Evolutionary conservation across 116 monocot species (phyloP).

Genomic region (Papilionanthe hybrid): DNA sequence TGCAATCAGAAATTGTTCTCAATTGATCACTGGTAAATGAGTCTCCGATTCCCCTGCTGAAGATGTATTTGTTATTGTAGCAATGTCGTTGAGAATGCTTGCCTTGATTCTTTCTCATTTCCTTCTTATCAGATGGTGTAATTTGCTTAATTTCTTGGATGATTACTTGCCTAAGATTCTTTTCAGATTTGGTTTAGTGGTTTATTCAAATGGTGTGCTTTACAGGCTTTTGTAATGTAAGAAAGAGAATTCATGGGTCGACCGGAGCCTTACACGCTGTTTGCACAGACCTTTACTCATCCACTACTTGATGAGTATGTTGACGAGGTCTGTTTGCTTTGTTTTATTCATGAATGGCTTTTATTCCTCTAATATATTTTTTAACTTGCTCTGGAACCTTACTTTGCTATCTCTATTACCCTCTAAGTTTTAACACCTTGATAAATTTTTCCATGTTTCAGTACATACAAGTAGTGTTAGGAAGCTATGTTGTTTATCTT

Average conservation of each 20-base stretch:
- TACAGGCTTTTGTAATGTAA: not conserved
- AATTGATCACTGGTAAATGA: not conserved
- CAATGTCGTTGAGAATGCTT: not conserved
- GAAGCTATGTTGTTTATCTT: not conserved
- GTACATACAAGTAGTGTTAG: not conserved
- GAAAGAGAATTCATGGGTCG: slow-evolving; percentile 60
- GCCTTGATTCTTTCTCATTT: not conserved
- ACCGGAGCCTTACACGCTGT: slow-evolving; percentile 79
- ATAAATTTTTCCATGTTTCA: not conserved
- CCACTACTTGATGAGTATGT: slow-evolving; percentile 90
- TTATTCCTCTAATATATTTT: not conserved
- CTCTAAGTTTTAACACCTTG: not conserved
- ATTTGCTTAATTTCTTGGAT: not conserved
- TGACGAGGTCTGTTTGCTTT: slow-evolving; percentile 61
- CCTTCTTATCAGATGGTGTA: not conserved
- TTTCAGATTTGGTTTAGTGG: not conserved
- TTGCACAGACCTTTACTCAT: slow-evolving; percentile 83
- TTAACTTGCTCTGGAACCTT: not conserved
- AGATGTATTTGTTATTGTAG: not conserved
- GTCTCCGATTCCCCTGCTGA: not conserved
- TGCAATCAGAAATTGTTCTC: not conserved
- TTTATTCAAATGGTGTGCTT: not conserved
- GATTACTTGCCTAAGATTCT: not conserved
- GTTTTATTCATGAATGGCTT: not conserved
- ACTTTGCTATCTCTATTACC: not conserved